These are phyloP conservation scores for Amaranthus cruentus DNA, from an alignment of 148 eudicot species.

Conservation along the genomic window DNA sequence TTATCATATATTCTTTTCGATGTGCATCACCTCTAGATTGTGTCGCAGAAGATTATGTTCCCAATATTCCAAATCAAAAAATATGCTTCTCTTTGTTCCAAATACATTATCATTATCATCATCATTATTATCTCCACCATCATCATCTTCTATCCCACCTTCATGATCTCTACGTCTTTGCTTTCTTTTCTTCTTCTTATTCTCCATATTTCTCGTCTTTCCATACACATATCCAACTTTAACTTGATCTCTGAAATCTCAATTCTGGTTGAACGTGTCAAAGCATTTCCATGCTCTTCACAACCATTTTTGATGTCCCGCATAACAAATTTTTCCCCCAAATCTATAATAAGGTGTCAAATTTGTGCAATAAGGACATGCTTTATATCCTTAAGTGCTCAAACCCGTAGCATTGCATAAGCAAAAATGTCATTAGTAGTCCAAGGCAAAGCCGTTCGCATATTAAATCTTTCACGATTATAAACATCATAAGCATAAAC, in stretches of 20 bases:
- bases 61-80: background rate
- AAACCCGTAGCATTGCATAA: slow-evolving; percentile 13
- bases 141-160: background rate
- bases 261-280: background rate
- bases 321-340: slow-evolving; percentile 11
- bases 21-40: slow-evolving; percentile 19
- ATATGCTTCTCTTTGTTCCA: background rate
- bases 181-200: background rate
- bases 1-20: slow-evolving; percentile 2
- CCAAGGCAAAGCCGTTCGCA: background rate
- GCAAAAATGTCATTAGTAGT: slow-evolving; percentile 21
- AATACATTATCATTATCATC: background rate
- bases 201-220: background rate
- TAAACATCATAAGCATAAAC: slow-evolving; percentile 14
- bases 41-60: slow-evolving; percentile 7
- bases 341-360: background rate
- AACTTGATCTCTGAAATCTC: background rate
- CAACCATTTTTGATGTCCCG: slow-evolving; percentile 4
- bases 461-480: background rate
- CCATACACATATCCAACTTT: background rate
- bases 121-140: background rate
- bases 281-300: slow-evolving; percentile 7
- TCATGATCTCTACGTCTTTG: too few relatives aligned
- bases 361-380: slow-evolving; percentile 12
- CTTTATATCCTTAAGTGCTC: slow-evolving; percentile 13